Evolutionary conservation across 176 grass and related monocot genomes (phyloP).

Genomic region (Triticum timopheevii): DNA sequence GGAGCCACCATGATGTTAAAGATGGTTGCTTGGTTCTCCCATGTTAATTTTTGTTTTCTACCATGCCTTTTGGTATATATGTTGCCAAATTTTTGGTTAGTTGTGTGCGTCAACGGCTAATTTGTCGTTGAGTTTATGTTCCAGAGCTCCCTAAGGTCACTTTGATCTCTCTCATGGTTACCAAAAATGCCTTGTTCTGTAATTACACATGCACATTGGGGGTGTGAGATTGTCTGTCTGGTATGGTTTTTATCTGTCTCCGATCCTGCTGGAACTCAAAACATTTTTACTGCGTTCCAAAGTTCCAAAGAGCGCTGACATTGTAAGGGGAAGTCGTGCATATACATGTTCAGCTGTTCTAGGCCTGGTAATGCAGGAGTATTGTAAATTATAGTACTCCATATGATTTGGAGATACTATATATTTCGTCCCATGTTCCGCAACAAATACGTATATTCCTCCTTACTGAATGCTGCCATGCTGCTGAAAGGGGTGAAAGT

Average conservation of each 20-base stretch:
- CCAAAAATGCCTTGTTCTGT: not conserved
- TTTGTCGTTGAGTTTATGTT: constrained; percentile 17
- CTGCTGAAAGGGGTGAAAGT: not conserved
- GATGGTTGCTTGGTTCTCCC: constrained; percentile 50
- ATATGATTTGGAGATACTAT: too few species aligned
- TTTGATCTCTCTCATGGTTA: not conserved
- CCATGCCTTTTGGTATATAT: constrained; percentile 53
- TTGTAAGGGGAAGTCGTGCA: too few species aligned
- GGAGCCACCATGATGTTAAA: constrained; percentile 36
- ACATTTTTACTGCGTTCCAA: too few species aligned
- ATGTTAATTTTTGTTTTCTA: constrained; percentile 29
- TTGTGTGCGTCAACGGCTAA: not conserved
- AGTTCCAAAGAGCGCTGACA: too few species aligned
- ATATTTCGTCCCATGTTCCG: too few species aligned
- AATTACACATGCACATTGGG: not conserved
- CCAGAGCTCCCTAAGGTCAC: not conserved
- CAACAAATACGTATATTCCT: too few species aligned
- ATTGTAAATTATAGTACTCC: too few species aligned
- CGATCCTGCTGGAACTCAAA: too few species aligned
- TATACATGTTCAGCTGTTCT: too few species aligned
- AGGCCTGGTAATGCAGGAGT: too few species aligned
- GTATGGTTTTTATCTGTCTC: too few species aligned
- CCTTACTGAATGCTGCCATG: not conserved
- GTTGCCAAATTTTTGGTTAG: constrained; percentile 31
- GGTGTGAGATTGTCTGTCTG: too few species aligned